Base-by-base conservation (phyloP, 495 filamentous ascomycete species). In the Aspergillus ostianus region DNA sequence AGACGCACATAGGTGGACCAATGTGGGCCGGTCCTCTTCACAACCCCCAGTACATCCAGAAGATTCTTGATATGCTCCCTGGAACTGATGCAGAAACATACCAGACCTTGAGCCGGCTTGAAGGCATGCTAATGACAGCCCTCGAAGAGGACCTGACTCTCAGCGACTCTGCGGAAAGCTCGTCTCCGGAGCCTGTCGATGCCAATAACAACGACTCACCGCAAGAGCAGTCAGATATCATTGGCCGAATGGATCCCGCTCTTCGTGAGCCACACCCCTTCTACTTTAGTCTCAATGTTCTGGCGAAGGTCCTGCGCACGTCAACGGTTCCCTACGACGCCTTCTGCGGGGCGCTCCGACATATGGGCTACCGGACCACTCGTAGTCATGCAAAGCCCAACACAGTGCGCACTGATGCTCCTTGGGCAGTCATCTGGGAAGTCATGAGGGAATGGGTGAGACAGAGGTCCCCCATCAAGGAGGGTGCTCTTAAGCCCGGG, bases 11-110 rank as follows among this genome's bases (percentile, higher is more conserved):
- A 18, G 86, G 85, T 2, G 94, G 94, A 0, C 94, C 94, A 0
- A 97, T 98, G 92, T 98, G 91, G 80, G 93, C 82, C 51, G 94
- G 94, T 3, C 90, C 88, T 10, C 76, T 98, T 8, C 94, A 98
- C 68, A 93, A 92, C 51, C 75, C 84, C 8, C 80, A 83, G 4
- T 98, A 96, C 64, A 84, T 98, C 58, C 80, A 90, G 63, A 81
- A 76, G 32, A 85, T 98, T 2, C 78, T 98, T 15, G 80, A 82
- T 19, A 78, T 84, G 47, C 79, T 96, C 7, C 83, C 89, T 3
- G 72, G 75, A 2, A 79, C 85, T 2, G 80, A 89, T 9, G 74
- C 75, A 9, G 73, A 85, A 2, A 79, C 83, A 0, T 98, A 98
- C 67, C 81, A 84, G 51, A 98, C 94, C 0, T 84, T 85, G 26